Base-by-base conservation (phyloP, 2,329 filamentous ascomycete genomes). In the Hymenoscyphus fraxineus region DNA sequence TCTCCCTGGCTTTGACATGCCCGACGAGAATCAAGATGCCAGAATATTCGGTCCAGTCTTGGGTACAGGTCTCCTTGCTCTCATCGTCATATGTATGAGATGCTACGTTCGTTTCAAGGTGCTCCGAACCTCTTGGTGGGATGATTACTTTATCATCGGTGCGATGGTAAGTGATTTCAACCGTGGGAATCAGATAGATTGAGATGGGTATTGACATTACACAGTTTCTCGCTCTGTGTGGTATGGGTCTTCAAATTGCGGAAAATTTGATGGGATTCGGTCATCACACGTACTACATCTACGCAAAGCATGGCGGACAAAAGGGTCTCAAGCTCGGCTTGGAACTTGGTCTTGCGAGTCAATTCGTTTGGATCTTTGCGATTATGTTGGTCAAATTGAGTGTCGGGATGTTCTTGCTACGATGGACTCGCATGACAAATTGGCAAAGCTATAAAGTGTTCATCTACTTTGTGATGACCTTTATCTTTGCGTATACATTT, bases 121-220 rank as follows among this genome's bases (percentile, higher is more conserved):
- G 10, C 4, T 41, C 12, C 38, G 38, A 22, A 44, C 35, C 12
- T 22, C 35, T 2, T 35, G 39, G 27, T 59, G 58, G 58, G 58
- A 59, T 59, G 58, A 59, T 31, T 59, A 59, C 39, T 59, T 27
- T 6, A 41, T 39, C 7, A 27, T 41, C 12, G 58, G 9, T 22
- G 58, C 58, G 6, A 59, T 59, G 58, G 58, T 44, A 44, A 41
- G 58, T 15, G 7, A 15, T 2, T 31, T n/a, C 44, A 16, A n/a
- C 41, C 7, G 16, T 7, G n/a, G n/a, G n/a, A n/a, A n/a, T n/a
- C n/a, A n/a, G n/a, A n/a, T n/a, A n/a, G 41, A n/a, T n/a, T 1
- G 22, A 12, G 15, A 13, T 12, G 12, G 19, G 9, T 9, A 19
- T 19, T 51, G 15, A 51, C 15, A 6, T 10, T 10, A 22, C 3